Evolutionary conservation across 441 rosid genomes (phyloP).

Genomic region (Omphalea diandra): DNA sequence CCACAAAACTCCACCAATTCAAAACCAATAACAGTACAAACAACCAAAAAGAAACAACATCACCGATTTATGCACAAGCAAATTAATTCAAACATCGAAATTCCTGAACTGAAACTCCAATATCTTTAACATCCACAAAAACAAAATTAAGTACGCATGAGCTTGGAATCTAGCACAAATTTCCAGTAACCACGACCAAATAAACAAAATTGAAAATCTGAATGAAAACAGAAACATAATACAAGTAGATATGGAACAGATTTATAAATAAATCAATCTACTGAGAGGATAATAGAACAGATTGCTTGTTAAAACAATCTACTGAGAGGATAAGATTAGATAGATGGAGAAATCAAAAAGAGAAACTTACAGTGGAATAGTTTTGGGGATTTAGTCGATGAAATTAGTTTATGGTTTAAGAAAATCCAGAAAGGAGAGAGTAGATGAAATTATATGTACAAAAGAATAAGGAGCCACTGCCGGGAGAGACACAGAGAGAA

Average conservation of each 20-base stretch:
- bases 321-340: not conserved
- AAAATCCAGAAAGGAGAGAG: not conserved
- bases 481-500: not conserved
- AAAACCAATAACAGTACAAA: not conserved
- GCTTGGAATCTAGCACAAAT: not conserved
- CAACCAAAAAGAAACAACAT: not conserved
- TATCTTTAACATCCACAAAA: not conserved
- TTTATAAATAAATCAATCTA: not conserved
- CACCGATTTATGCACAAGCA: not conserved
- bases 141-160: not conserved
- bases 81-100: not conserved
- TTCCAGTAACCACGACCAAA: not conserved
- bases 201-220: not conserved
- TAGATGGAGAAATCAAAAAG: too few species aligned
- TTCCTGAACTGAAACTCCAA: not conserved
- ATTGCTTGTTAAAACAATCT: too few species aligned
- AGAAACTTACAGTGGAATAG: constrained; percentile 20
- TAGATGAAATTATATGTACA: not conserved
- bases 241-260: not conserved
- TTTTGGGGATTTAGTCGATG: constrained; percentile 9
- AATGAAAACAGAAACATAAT: not conserved
- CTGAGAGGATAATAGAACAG: too few species aligned
- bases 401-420: not conserved
- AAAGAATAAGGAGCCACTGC: not conserved
- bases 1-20: not conserved